Conservation (phyloP, 2,329 filamentous ascomycete species). For the Endothia cerciana region DNA sequence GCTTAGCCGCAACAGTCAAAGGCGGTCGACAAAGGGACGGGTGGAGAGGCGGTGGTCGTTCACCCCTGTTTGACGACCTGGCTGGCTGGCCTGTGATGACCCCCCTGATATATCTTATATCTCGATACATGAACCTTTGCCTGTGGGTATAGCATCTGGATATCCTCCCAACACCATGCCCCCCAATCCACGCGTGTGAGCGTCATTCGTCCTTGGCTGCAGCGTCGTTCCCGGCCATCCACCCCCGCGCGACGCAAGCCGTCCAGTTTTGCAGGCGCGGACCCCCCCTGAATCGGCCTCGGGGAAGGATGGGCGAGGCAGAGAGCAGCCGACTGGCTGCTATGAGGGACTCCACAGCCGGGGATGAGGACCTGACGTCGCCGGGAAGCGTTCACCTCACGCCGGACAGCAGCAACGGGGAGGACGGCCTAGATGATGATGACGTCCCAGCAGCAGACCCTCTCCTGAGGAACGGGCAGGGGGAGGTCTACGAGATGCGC, state of each 20-base stretch:
- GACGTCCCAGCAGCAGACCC: slow-evolving; percentile 8
- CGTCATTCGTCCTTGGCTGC: too few relatives aligned
- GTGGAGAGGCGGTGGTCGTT: neutral
- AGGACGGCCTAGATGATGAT: slow-evolving; percentile 19
- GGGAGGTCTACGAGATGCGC: slow-evolving; percentile 33
- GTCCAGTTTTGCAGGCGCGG: too few relatives aligned
- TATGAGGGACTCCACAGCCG: neutral
- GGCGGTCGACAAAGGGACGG: neutral
- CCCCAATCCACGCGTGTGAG: too few relatives aligned
- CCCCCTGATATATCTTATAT: too few relatives aligned
- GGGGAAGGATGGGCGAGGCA: slow-evolving; percentile 3
- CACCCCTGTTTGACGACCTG: neutral
- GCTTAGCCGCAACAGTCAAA: neutral
- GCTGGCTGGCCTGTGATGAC: too few relatives aligned
- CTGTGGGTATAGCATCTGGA: too few relatives aligned
- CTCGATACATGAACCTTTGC: too few relatives aligned
- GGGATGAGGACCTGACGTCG: slow-evolving; percentile 14
- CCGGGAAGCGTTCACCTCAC: slow-evolving; percentile 29
- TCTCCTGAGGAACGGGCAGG: slow-evolving; percentile 15
- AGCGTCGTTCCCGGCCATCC: too few relatives aligned
- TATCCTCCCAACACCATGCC: too few relatives aligned
- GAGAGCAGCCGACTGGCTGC: neutral
- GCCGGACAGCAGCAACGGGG: slow-evolving; percentile 32
- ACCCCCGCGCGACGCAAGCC: too few relatives aligned
- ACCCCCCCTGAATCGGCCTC: neutral